These are phyloP conservation scores for Alternaria sp. DNA, from an alignment of 2,329 filamentous ascomycete genomes.

Conservation along the genomic window DNA sequence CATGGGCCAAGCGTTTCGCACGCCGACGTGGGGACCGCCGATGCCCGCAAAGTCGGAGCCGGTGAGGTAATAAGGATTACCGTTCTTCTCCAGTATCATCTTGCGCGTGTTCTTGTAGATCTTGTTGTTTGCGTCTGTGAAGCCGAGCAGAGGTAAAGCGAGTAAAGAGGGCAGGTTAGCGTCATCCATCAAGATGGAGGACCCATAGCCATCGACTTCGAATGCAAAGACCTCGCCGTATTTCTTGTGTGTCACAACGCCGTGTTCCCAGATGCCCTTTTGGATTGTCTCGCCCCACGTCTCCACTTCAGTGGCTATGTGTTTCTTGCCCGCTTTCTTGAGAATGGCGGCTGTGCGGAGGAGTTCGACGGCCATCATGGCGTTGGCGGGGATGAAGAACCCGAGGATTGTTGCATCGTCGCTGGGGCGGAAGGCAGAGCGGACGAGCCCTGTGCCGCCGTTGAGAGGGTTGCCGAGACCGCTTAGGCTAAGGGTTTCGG, in stretches of 20 bases:
- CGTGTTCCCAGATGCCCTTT: constrained; percentile 83
- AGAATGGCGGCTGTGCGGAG: constrained; percentile 75
- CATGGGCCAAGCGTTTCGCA: constrained; percentile 97
- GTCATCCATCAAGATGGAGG: constrained; percentile 84
- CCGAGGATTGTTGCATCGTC: constrained; percentile 95
- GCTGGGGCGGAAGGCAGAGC: constrained; percentile 91
- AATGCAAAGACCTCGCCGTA: constrained; percentile 84
- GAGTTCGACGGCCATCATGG: constrained; percentile 92
- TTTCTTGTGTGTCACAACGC: constrained; percentile 75
- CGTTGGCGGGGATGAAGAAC: constrained; percentile 94
- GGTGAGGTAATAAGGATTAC: constrained; percentile 88
- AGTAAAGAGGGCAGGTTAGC: constrained; percentile 85
- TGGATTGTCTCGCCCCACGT: constrained; percentile 70
- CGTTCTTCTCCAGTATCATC: constrained; percentile 75
- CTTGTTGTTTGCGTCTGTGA: constrained; percentile 67
- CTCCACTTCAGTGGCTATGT: constrained; percentile 57
- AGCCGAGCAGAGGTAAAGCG: constrained; percentile 79
- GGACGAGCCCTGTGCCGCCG: constrained; percentile 79
- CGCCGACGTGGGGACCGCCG: constrained; percentile 81
- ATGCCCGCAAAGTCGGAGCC: constrained; percentile 84
- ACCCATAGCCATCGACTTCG: constrained; percentile 87
- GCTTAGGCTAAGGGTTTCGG: constrained; percentile 82
- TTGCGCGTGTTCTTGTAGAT: constrained; percentile 88
- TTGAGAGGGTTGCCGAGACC: constrained; percentile 94
- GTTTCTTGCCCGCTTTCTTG: constrained; percentile 62